Evolutionary conservation across 2,329 filamentous ascomycete genomes (phyloP).

Genomic region (Talaromyces verruculosus): DNA sequence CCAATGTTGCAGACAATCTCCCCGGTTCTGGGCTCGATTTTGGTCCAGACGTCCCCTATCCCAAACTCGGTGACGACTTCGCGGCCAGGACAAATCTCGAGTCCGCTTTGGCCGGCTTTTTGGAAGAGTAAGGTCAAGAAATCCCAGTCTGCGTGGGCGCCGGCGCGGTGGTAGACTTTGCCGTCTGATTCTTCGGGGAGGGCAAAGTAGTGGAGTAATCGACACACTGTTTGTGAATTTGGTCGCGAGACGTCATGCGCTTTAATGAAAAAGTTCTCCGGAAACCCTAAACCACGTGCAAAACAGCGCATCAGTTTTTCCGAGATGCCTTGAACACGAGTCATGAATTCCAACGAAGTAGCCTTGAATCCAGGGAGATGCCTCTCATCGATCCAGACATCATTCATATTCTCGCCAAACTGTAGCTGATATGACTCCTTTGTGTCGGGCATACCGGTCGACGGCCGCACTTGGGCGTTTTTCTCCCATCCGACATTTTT

Average conservation of each 20-base stretch:
- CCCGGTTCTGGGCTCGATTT: slow-evolving; percentile 55
- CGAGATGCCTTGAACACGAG: slow-evolving; percentile 52
- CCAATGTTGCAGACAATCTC: slow-evolving; percentile 66
- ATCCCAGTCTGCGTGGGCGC: slow-evolving; percentile 65
- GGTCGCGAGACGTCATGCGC: slow-evolving; percentile 53
- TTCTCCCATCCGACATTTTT: slow-evolving; percentile 64
- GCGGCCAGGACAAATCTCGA: slow-evolving; percentile 65
- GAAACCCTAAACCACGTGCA: slow-evolving; percentile 57
- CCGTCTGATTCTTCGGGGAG: slow-evolving; percentile 40
- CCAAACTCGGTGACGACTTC: slow-evolving; percentile 61
- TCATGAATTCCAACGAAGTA: slow-evolving; percentile 55
- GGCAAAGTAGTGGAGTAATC: slow-evolving; percentile 59
- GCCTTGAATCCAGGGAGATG: slow-evolving; percentile 52
- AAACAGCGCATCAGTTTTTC: slow-evolving; percentile 61
- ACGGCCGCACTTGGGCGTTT: slow-evolving; percentile 58
- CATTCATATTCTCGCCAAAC: slow-evolving; percentile 57
- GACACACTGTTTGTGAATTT: slow-evolving; percentile 56
- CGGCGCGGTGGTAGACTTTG: slow-evolving; percentile 57
- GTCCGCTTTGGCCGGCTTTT: slow-evolving; percentile 58
- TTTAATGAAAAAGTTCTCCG: slow-evolving; percentile 57
- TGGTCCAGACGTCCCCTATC: slow-evolving; percentile 62
- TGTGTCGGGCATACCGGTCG: slow-evolving; percentile 58
- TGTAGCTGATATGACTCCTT: slow-evolving; percentile 66
- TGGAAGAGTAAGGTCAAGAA: slow-evolving; percentile 65
- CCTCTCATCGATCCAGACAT: slow-evolving; percentile 53